Evolutionary conservation across 192 early-diverging fungal species (phyloP), one percentile per base, ranked within the genome.

Genomic region (Phlyctochytrium planicorne): DNA sequence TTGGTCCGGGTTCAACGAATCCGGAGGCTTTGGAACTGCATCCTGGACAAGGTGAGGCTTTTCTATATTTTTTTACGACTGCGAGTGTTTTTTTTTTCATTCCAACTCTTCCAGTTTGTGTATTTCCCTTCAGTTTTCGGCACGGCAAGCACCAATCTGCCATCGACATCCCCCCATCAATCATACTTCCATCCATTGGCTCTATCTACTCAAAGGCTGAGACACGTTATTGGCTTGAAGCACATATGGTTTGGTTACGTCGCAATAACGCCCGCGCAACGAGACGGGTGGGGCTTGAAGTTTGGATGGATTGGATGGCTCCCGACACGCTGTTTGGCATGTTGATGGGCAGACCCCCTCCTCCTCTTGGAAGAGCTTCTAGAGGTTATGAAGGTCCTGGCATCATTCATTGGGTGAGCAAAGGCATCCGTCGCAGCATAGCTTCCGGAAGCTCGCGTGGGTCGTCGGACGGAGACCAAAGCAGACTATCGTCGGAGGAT

Each of bases 101-200:
- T n/a, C n/a, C n/a, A n/a, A n/a, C n/a, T n/a, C n/a, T n/a, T n/a
- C n/a, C n/a, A 59, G 35, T 65, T 47, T 3, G 10, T 16, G 55
- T 63, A 6, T 30, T 71, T 10, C 69, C 69, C 12, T 71, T 71
- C 47, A 62, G 59, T 23, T 71, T 71, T 34, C 62, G 69, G 10
- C 4, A 64, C 24, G 29, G 62, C 40, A 71, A 65, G 59, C 63
- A 71, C 35, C 61, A 71, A 59, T 60, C 62, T 3, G 31, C 63
- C 16, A 6, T 10, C 2, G 63, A 71, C 33, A 57, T 71, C n/a
- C 69, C 69, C 2, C 25, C 61, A 3, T 71, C 69, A 17, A 16
- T 71, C 16, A 64, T 71, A 31, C 52, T 71, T 6, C 62, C 62
- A 20, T 16, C 27, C 2, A 53, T 71, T 1, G 34, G 57, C 47